Evolutionary conservation across 2,329 filamentous ascomycete genomes (phyloP).

Genomic region (Geoglossum cookeanum): DNA sequence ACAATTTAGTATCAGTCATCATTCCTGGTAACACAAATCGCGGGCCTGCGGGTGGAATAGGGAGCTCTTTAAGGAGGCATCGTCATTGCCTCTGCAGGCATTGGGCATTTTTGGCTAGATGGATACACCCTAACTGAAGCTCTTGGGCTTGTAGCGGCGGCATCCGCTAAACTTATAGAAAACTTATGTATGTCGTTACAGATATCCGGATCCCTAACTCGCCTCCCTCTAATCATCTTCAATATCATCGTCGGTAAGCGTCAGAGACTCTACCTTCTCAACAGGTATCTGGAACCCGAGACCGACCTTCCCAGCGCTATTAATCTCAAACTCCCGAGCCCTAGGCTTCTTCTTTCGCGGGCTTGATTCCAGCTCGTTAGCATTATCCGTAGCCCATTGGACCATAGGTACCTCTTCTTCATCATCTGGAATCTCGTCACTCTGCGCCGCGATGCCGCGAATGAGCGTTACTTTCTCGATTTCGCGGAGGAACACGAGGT

Average conservation of each 20-base stretch:
- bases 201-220: slow-evolving; percentile 16
- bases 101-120: background rate
- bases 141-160: background rate
- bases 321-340: slow-evolving; percentile 8
- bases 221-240: slow-evolving; percentile 40
- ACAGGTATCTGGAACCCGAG: background rate
- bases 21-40: background rate
- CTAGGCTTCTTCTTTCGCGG: slow-evolving; percentile 14
- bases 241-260: slow-evolving; percentile 70
- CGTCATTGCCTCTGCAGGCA: background rate
- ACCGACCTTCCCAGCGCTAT: slow-evolving; percentile 17
- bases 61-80: background rate
- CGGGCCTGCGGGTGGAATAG: background rate
- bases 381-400: slow-evolving; percentile 24
- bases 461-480: slow-evolving; percentile 53
- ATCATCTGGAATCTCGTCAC: slow-evolving; percentile 18
- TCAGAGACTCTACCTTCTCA: slow-evolving; percentile 38
- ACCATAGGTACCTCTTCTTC: slow-evolving; percentile 27
- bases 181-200: background rate
- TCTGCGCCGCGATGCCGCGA: slow-evolving; percentile 32
- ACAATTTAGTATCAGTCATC: slow-evolving; percentile 12
- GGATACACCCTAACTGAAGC: background rate
- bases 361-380: slow-evolving; percentile 43
- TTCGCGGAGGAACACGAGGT: slow-evolving; percentile 27
- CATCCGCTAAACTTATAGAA: background rate